These are phyloP conservation scores for Canna indica DNA, from an alignment of 176 grass and related monocot species.

Conservation along the genomic window DNA sequence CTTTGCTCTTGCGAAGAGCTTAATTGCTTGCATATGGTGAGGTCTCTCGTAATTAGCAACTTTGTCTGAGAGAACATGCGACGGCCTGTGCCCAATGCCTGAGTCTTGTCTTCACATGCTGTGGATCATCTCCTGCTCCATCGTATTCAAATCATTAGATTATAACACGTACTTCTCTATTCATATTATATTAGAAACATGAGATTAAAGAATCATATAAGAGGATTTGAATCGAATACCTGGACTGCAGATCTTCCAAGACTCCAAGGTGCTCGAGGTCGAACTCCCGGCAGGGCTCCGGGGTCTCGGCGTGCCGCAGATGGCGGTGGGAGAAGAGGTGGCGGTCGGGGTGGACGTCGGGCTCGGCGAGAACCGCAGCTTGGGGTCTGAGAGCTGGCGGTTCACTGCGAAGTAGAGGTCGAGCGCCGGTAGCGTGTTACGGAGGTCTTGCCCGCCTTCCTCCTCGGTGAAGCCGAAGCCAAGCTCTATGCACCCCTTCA, in stretches of 20 bases:
- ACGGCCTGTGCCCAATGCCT: conserved; percentile 15
- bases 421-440: conserved; percentile 16
- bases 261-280: background rate
- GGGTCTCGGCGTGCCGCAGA: conserved; percentile 2
- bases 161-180: no score
- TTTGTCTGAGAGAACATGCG: conserved; percentile 1
- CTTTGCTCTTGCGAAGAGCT: background rate
- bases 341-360: background rate
- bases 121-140: conserved; percentile 2
- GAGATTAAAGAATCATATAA: no score
- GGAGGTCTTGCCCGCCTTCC: conserved; percentile 8
- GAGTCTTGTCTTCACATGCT: conserved; percentile 3
- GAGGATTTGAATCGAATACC: background rate
- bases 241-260: conserved; percentile 18
- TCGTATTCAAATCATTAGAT: no score
- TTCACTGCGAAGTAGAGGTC: conserved; percentile 28
- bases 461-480: conserved; percentile 21
- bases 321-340: background rate
- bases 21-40: background rate
- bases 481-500: conserved; percentile 17
- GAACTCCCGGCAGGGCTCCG: conserved; percentile 1
- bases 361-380: background rate
- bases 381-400: conserved; percentile 7
- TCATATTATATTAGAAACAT: no score
- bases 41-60: background rate